Base-by-base conservation (phyloP, 106 monocot genomes). In the Cymbidium sinense region DNA sequence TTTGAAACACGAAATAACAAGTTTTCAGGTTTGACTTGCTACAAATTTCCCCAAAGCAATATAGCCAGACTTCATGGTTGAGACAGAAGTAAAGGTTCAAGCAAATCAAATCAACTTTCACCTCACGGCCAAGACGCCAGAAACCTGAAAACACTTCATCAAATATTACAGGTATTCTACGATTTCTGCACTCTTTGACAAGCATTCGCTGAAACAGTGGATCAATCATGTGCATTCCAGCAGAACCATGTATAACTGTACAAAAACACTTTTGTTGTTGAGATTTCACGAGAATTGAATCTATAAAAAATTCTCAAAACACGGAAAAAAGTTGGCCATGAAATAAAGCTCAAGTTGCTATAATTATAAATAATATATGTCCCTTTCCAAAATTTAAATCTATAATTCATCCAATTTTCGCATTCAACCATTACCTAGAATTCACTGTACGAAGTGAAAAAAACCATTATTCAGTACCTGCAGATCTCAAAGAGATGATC, bases 101-200 rank as follows among this genome's bases (percentile, higher is more conserved):
- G 61, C 23, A 69, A 69, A 69, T 69, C 69, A 31, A 13, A 52
- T 31, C 11, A 67, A 0, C 7, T n/a, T 67, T 73, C 72, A 92
- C 95, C 88, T 99, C 94, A 81, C 84, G 82, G 10, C 99, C 99
- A 35, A 99, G 88, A 64, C 99, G 99, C 99, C 99, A 99, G 74
- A 99, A 99, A 33, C 99, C 99, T 51, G 95, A 89, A 80, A 99
- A 99, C 25, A 99, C 95, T 83, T 99, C 99, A 85, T 99, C 99
- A 82, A 92, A 99, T 81, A 99, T 89, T 18, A 99, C 89, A 67
- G 99, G 99, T 77, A 99, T 95, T 82, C 82, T 84, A 67, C 77
- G 85, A 23, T 39, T 76, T 83, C 55, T 81, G 47, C 94, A 99
- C 61, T 92, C 88, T 23, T 51, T 87, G 23, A 95, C 86, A 81